Evolutionary conservation across 768 basidiomycete genomes (phyloP), one percentile per base, ranked within the genome.

Genomic region (Podaxis pistillaris): DNA sequence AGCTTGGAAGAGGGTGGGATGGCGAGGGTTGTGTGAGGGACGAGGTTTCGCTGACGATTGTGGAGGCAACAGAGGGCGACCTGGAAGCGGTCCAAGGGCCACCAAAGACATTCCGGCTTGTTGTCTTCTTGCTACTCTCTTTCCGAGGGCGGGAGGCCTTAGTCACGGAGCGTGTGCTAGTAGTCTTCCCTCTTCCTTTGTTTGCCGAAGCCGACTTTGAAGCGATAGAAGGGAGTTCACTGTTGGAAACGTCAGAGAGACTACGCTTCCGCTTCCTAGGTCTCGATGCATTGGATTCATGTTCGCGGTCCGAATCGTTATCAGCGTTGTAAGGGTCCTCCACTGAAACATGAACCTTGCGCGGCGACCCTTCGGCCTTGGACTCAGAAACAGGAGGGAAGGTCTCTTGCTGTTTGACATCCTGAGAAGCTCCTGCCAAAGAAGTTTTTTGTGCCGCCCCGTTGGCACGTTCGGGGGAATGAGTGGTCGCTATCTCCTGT

Each of bases 41-140:
- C 24, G 72, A 70, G 37, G 63, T 69, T 41, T 75, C 76, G 54
- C 73, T 76, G 9, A 66, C 68, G 12, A 69, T 69, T 53, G 65
- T 72, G n/a, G 77, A 83, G 2, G 68, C 75, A n/a, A 84, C 73
- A n/a, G 86, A 86, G 4, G 84, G 82, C 9, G 82, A 62, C 71
- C 33, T 78, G 74, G 24, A 83, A 84, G 19, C 30, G 38, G 33
- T 26, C 17, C 17, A 46, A 2, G 44, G 68, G 65, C 17, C 79
- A 65, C 49, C 72, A 73, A 46, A 72, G 72, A 3, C 78, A 75
- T 17, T 79, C n/a, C 79, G 73, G 44, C 75, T 72, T 7, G 81
- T 79, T 37, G 72, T 75, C 44, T 78, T 78, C 26, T 60, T 55
- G 47, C 58, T 58, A 30, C 51, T 60, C 17, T 64, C 56, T 3